These are phyloP conservation scores for Xanthoconium separans DNA, from an alignment of 1,284 basidiomycete species.

Conservation along the genomic window DNA sequence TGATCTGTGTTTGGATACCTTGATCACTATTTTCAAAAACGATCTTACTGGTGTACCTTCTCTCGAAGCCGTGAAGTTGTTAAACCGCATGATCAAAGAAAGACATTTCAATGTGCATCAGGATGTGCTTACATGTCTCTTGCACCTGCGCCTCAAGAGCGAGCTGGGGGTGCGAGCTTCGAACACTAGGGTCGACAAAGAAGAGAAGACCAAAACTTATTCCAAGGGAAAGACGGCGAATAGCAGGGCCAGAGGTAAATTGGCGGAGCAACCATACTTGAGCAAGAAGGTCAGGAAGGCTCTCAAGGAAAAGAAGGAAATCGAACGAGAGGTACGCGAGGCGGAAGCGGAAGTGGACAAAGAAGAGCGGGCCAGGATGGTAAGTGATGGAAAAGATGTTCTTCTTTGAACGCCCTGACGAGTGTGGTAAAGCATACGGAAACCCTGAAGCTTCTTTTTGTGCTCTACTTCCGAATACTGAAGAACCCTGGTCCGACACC, in stretches of 20 bases:
- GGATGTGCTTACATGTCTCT: slow-evolving; percentile 82
- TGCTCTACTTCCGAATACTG: slow-evolving; percentile 95
- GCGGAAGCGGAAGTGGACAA: slow-evolving; percentile 94
- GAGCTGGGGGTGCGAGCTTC: slow-evolving; percentile 82
- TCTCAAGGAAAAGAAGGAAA: slow-evolving; percentile 77
- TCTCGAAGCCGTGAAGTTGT: slow-evolving; percentile 85
- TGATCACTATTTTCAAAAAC: slow-evolving; percentile 79
- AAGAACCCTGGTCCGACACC: slow-evolving; percentile 85
- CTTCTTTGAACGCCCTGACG: slow-evolving; percentile 19
- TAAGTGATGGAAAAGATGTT: slow-evolving; percentile 40
- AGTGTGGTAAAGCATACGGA: slow-evolving; percentile 71
- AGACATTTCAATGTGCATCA: slow-evolving; percentile 89
- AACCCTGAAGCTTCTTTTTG: slow-evolving; percentile 96
- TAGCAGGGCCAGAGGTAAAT: slow-evolving; percentile 55
- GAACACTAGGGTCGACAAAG: slow-evolving; percentile 61
- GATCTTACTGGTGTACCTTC: slow-evolving; percentile 82
- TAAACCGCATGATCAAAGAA: slow-evolving; percentile 98
- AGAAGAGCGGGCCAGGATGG: slow-evolving; percentile 84
- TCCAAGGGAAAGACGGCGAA: slow-evolving; percentile 51
- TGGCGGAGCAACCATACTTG: slow-evolving; percentile 65
- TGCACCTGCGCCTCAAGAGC: slow-evolving; percentile 84
- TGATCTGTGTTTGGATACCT: slow-evolving; percentile 76
- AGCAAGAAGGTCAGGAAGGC: slow-evolving; percentile 77
- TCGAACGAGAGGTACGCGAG: slow-evolving; percentile 89
- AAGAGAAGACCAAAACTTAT: slow-evolving; percentile 39